Percentiles rank a stretch among this genome's conserved stretches.
phyloP scores from a whole-genome alignment of 768 basidiomycete genomes.

The Boletus sensibilis region DNA sequence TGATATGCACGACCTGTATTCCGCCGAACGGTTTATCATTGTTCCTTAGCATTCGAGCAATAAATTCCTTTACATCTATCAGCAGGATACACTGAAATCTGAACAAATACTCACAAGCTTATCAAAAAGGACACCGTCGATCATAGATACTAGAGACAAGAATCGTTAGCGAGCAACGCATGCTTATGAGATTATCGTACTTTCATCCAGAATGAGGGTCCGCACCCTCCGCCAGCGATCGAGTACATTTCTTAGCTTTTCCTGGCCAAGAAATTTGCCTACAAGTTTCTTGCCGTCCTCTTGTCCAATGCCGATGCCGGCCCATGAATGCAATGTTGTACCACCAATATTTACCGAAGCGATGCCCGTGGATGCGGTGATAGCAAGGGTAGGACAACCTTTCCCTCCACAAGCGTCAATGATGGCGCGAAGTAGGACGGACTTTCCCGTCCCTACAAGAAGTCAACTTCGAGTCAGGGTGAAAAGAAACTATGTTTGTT shows the following conservation, averaged over 20 bases:
- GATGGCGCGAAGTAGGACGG: constrained; percentile 74
- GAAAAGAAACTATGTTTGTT: not conserved
- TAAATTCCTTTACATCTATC: constrained; percentile 45
- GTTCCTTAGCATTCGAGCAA: constrained; percentile 59
- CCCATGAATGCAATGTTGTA: constrained; percentile 78
- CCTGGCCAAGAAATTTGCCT: constrained; percentile 50
- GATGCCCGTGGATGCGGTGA: constrained; percentile 80
- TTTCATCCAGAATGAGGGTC: constrained; percentile 83
- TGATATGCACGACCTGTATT: constrained; percentile 61
- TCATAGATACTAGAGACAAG: constrained; percentile 72
- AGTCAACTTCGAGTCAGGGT: not conserved
- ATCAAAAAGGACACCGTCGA: constrained; percentile 78
- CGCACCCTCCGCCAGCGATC: constrained; percentile 61
- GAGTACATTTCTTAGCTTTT: constrained; percentile 39
- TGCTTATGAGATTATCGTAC: constrained; percentile 40
- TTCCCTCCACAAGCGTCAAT: constrained; percentile 49
- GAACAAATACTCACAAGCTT: constrained; percentile 54
- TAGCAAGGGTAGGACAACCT: constrained; percentile 45
- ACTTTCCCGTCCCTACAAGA: constrained; percentile 72
- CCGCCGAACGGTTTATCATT: constrained; percentile 72
- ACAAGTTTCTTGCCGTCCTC: constrained; percentile 52
- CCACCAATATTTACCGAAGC: constrained; percentile 85
- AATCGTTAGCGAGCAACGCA: not conserved
- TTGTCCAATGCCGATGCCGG: constrained; percentile 74
- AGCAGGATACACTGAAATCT: constrained; percentile 38